Evolutionary conservation across 1,284 basidiomycete species (phyloP).

Genomic region (Moniliophthora roreri): DNA sequence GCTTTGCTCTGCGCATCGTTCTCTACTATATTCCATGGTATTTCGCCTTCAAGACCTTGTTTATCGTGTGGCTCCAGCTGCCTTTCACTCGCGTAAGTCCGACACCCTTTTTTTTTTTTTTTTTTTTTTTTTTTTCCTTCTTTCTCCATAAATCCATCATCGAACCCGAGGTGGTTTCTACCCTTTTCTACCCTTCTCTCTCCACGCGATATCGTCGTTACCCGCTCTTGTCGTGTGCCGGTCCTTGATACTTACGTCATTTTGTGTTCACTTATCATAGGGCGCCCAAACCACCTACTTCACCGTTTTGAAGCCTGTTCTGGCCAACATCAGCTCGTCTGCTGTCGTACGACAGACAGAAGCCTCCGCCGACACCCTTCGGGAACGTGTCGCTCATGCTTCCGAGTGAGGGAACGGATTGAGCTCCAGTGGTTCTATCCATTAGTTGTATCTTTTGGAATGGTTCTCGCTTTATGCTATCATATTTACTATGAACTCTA

Average conservation of each 20-base stretch:
- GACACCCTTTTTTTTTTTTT: too few relatives aligned
- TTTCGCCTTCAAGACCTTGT: constrained; percentile 86
- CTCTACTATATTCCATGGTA: constrained; percentile 90
- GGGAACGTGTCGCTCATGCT: background rate
- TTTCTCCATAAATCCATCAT: background rate
- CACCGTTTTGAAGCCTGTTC: constrained; percentile 67
- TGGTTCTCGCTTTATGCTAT: background rate
- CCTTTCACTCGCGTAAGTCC: constrained; percentile 77
- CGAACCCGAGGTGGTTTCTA: constrained; percentile 5
- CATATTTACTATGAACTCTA: background rate
- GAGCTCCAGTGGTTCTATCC: background rate
- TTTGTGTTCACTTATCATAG: constrained; percentile 32
- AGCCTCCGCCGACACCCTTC: background rate
- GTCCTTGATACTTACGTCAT: constrained; percentile 12
- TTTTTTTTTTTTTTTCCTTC: constrained; percentile 6
- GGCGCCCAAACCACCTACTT: constrained; percentile 75
- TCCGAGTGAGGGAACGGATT: background rate
- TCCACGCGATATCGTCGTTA: too few relatives aligned
- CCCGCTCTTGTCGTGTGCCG: constrained; percentile 18
- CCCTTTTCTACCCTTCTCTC: constrained; percentile 8
- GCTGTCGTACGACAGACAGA: constrained; percentile 12
- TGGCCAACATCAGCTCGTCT: constrained; percentile 49
- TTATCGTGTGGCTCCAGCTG: constrained; percentile 86
- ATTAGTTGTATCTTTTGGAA: background rate
- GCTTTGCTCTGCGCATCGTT: constrained; percentile 68